Conservation (phyloP, 2,329 filamentous ascomycete genomes). For the Fonsecaea multimorphosa region DNA sequence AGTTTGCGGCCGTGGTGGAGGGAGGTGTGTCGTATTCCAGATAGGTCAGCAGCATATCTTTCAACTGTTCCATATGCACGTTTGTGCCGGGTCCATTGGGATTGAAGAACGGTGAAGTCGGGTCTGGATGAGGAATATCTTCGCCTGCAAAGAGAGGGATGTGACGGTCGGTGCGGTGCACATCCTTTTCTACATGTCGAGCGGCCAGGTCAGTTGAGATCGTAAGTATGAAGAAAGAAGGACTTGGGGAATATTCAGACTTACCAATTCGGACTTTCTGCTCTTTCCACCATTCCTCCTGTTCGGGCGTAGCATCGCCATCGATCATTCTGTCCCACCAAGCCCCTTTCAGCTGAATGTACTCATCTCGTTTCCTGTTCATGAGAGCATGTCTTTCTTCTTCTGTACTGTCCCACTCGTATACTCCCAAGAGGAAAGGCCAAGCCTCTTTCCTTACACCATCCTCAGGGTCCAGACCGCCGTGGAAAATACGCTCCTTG, state of each 20-base stretch:
- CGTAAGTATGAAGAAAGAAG: constrained; percentile 44
- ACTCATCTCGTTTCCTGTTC: constrained; percentile 88
- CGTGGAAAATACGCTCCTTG: constrained; percentile 97
- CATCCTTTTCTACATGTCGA: constrained; percentile 83
- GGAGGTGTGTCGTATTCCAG: constrained; percentile 81
- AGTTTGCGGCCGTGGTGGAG: constrained; percentile 14
- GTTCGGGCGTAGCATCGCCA: constrained; percentile 76
- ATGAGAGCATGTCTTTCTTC: constrained; percentile 84
- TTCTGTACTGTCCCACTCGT: constrained; percentile 87
- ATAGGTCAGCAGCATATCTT: constrained; percentile 98
- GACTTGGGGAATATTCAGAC: constrained; percentile 43
- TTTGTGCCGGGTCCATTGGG: constrained; percentile 89
- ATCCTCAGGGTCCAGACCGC: constrained; percentile 84
- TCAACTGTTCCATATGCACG: constrained; percentile 97
- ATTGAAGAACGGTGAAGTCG: constrained; percentile 90
- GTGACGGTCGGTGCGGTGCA: constrained; percentile 92
- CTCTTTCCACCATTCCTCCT: constrained; percentile 96
- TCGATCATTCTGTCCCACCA: constrained; percentile 97
- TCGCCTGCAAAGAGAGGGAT: constrained; percentile 96
- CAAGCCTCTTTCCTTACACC: constrained; percentile 95
- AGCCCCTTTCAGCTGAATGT: constrained; percentile 87
- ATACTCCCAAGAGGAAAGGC: constrained; percentile 89
- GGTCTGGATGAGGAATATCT: constrained; percentile 94
- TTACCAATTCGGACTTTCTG: constrained; percentile 91
- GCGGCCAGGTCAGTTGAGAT: constrained; percentile 56